A percentile compares a stretch with the other conserved stretches of the same genome.
These are phyloP conservation scores for Aquilaria yunnanensis DNA, from an alignment of 345 rosid genomes.

Conservation along the genomic window DNA sequence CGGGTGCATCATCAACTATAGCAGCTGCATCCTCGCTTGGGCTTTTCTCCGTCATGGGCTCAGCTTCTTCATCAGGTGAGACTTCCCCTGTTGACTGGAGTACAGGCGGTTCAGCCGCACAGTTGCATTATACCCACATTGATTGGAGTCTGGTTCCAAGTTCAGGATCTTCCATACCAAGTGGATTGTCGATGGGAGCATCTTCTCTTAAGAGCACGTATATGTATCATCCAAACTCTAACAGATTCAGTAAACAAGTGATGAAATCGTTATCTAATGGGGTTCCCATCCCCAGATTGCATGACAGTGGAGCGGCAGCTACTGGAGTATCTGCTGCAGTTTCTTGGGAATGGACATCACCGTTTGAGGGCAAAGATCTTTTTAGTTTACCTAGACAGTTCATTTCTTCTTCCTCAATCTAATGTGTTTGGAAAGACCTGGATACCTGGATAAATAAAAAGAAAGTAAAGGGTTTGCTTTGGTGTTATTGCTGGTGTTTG, in stretches of 20 bases:
- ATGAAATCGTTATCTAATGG: slow-evolving; percentile 35
- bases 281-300: slow-evolving; percentile 33
- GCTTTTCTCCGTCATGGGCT: slow-evolving; percentile 61
- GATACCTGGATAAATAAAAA: slow-evolving; percentile 24
- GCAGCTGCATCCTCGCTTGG: slow-evolving; percentile 82
- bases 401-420: slow-evolving; percentile 73
- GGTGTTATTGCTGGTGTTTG: slow-evolving; percentile 31
- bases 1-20: slow-evolving; percentile 39
- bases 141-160: slow-evolving; percentile 83
- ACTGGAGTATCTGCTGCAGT: slow-evolving; percentile 25
- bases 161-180: slow-evolving; percentile 24
- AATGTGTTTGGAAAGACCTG: slow-evolving; percentile 28
- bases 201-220: slow-evolving; percentile 26
- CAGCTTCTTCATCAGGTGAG: slow-evolving; percentile 46
- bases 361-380: slow-evolving; percentile 85
- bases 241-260: slow-evolving; percentile 29
- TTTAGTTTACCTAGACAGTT: slow-evolving; percentile 83
- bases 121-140: slow-evolving; percentile 52
- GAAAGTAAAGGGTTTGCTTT: slow-evolving; percentile 33
- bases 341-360: slow-evolving; percentile 83
- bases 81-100: slow-evolving; percentile 73
- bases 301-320: slow-evolving; percentile 27
- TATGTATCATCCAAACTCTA: slow-evolving; percentile 29
- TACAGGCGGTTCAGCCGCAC: slow-evolving; percentile 45
- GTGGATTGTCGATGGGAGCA: slow-evolving; percentile 37